These are phyloP conservation scores for Geopyxis carbonaria DNA, from an alignment of 495 filamentous ascomycete species.

Conservation along the genomic window DNA sequence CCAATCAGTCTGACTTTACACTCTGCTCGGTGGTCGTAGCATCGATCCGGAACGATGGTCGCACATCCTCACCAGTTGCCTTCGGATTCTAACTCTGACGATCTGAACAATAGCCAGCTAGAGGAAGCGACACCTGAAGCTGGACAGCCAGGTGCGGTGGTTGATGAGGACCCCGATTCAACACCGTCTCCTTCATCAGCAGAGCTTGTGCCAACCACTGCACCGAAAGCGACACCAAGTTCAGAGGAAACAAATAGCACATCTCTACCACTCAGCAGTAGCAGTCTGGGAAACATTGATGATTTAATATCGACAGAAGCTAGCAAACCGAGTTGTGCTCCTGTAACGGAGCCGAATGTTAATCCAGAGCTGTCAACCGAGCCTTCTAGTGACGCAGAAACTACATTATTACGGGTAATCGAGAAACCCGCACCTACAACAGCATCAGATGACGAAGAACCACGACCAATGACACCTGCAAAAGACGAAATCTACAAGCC, in stretches of 20 bases:
- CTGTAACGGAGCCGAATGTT: conserved; percentile 8
- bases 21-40: neutral
- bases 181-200: neutral
- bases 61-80: neutral
- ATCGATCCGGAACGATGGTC: neutral
- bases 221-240: too few species aligned
- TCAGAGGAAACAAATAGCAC: too few species aligned
- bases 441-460: conserved; percentile 6
- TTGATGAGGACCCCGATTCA: neutral
- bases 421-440: neutral
- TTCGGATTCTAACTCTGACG: neutral
- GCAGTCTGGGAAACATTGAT: too few species aligned
- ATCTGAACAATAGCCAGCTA: neutral
- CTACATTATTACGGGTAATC: neutral
- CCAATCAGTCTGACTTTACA: too few species aligned
- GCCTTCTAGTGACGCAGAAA: neutral
- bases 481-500: conserved; percentile 11
- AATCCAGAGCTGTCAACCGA: conserved; percentile 3
- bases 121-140: neutral
- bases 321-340: conserved; percentile 9
- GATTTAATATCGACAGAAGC: conserved; percentile 11
- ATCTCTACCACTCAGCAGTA: too few species aligned
- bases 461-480: conserved; percentile 14
- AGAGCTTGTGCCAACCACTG: neutral
- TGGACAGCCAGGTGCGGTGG: neutral